Evolutionary conservation across 169 alveolate species (phyloP), one percentile per base, ranked within the genome.

Genomic region (Eimeria acervulina): DNA sequence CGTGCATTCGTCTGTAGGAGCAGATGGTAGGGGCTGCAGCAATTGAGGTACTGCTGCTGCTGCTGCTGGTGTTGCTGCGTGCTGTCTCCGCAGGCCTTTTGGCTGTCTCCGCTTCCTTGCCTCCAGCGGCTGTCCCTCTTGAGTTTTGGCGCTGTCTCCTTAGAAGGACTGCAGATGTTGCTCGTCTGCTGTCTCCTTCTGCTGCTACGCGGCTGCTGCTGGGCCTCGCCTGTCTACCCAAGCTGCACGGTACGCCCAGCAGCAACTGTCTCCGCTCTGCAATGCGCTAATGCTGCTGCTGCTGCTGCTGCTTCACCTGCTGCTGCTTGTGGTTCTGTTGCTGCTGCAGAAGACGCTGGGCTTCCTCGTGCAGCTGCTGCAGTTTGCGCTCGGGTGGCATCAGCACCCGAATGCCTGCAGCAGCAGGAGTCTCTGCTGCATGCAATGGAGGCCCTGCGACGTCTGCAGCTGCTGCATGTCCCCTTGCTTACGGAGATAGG

Each of bases 81-180:
- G n/a, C 52, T 51, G 91, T 63, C 74, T 31, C 59, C 61, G 21
- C 76, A 83, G 91, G 47, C 15, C 47, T 83, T 1, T 15, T 83
- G 91, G 91, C 52, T 28, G 91, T 83, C 74, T n/a, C 91, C 31
- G 70, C 91, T 33, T 28, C 76, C 74, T 13, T 83, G 47, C 91
- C 91, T 28, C 91, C 91, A 28, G 1, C 91, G 52, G 70, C 74
- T 12, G 76, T 51, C 74, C 91, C 91, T 10, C 33, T 51, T 13
- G 76, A 83, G 23, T 83, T 83, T 19, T 83, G 91, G 91, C 91
- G 91, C 28, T 83, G 91, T 83, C 91, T 83, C 51, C 52, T 83
- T 8, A 42, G 91, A 63, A n/a, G 91, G 38, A 47, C 52, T 51
- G 70, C 74, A 2, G 91, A 83, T 7, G 91, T 63, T n/a, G 51